phyloP scores from a whole-genome alignment of 768 basidiomycete genomes.

The Tylopilus vinaceipallidus region DNA sequence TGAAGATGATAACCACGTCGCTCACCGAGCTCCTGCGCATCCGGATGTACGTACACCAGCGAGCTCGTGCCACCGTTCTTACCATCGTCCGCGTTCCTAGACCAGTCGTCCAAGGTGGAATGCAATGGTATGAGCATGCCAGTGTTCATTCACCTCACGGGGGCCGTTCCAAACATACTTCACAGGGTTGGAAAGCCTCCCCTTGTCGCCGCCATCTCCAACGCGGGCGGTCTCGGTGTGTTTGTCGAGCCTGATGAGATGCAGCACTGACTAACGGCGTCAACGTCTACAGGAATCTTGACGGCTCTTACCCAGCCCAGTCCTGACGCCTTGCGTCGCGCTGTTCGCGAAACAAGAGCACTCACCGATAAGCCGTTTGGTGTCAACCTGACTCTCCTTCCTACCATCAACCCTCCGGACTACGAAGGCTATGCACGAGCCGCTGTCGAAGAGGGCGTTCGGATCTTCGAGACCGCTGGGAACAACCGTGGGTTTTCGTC shows the following conservation, averaged over 20 bases:
- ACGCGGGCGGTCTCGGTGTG: conserved; percentile 78
- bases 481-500: conserved; percentile 67
- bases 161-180: neutral
- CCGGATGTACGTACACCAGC: conserved; percentile 49
- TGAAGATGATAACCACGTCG: conserved; percentile 51
- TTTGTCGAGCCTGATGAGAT: neutral
- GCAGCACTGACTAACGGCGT: neutral
- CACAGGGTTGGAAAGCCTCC: conserved; percentile 75
- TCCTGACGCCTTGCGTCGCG: conserved; percentile 75
- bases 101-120: conserved; percentile 83
- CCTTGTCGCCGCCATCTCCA: conserved; percentile 75
- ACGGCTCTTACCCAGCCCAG: conserved; percentile 87
- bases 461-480: conserved; percentile 90
- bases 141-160: neutral
- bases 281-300: conserved; percentile 54
- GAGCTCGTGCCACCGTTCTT: neutral
- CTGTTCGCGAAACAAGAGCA: conserved; percentile 74
- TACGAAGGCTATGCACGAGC: conserved; percentile 81
- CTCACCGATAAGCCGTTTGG: conserved; percentile 77
- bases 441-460: conserved; percentile 85
- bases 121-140: conserved; percentile 68
- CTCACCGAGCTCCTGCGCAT: conserved; percentile 67
- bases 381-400: conserved; percentile 84
- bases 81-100: conserved; percentile 33
- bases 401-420: conserved; percentile 87